phyloP scores from a whole-genome alignment of 2,329 filamentous ascomycete genomes.

The Aspergillus spinulosporus region DNA sequence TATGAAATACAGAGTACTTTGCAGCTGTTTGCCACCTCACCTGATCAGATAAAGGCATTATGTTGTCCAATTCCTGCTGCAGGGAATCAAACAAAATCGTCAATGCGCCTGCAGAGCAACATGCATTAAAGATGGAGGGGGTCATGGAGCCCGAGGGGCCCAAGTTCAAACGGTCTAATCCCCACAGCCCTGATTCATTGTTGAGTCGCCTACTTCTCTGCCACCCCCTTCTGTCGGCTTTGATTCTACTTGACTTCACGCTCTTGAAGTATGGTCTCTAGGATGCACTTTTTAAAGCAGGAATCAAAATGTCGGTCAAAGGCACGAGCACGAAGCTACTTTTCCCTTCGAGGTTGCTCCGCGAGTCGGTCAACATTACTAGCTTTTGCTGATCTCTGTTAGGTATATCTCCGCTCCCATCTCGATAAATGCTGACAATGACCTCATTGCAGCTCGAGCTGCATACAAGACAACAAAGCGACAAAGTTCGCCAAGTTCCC shows the following conservation, averaged over 20 bases:
- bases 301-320: background rate
- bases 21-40: background rate
- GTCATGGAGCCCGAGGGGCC: slow-evolving; percentile 14
- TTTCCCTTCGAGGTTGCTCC: background rate
- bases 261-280: background rate
- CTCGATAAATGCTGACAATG: slow-evolving; percentile 7
- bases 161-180: slow-evolving; percentile 2
- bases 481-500: background rate
- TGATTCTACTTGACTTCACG: background rate
- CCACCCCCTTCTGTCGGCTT: background rate
- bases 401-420: slow-evolving; percentile 2
- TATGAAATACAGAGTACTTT: background rate
- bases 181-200: background rate
- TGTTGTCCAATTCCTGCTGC: slow-evolving; percentile 8
- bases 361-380: slow-evolving; percentile 10
- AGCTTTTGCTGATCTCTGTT: slow-evolving; percentile 12
- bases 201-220: background rate
- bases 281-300: background rate
- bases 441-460: slow-evolving; percentile 8
- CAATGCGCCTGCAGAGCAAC: slow-evolving; percentile 23
- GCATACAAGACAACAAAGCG: background rate
- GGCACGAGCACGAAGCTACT: background rate
- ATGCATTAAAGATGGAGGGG: slow-evolving; percentile 21
- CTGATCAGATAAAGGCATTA: slow-evolving; percentile 2
- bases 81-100: slow-evolving; percentile 15